A percentile compares a stretch with the other conserved stretches of the same genome.
These are phyloP conservation scores for Teratosphaeria nubilosa DNA, from an alignment of 2,329 filamentous ascomycete species.

Conservation along the genomic window DNA sequence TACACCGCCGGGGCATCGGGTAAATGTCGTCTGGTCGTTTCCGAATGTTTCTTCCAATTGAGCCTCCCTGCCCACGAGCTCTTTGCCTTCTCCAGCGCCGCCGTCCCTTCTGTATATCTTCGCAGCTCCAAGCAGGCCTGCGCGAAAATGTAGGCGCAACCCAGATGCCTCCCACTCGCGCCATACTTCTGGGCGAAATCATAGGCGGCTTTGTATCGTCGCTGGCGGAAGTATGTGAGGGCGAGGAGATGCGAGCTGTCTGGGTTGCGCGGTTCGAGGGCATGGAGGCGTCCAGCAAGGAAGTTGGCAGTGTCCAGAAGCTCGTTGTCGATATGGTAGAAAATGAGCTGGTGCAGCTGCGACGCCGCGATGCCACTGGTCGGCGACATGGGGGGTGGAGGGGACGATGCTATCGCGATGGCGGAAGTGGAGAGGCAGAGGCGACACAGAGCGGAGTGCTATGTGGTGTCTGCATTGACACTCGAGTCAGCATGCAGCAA, in stretches of 20 bases:
- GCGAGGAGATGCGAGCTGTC: slow-evolving; percentile 78
- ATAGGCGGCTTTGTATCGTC: slow-evolving; percentile 75
- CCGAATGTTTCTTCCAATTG: slow-evolving; percentile 67
- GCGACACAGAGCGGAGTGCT: background rate
- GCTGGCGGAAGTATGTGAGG: slow-evolving; percentile 72
- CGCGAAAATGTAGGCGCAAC: slow-evolving; percentile 85
- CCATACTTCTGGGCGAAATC: slow-evolving; percentile 67
- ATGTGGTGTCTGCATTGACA: background rate
- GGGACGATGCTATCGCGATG: background rate
- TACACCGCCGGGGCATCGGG: slow-evolving; percentile 79
- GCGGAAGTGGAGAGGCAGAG: background rate
- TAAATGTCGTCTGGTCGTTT: slow-evolving; percentile 60
- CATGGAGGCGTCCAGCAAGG: slow-evolving; percentile 75
- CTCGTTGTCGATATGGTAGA: slow-evolving; percentile 79
- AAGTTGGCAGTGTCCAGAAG: slow-evolving; percentile 85
- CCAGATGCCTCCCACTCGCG: slow-evolving; percentile 63
- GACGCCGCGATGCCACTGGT: slow-evolving; percentile 43
- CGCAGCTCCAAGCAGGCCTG: slow-evolving; percentile 76
- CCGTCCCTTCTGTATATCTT: slow-evolving; percentile 68
- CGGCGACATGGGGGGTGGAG: slow-evolving; percentile 42
- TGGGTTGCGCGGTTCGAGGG: slow-evolving; percentile 68
- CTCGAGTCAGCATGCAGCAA: slow-evolving; percentile 1
- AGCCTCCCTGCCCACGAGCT: slow-evolving; percentile 65
- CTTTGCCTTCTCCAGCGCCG: slow-evolving; percentile 72
- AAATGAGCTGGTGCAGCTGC: slow-evolving; percentile 56